Evolutionary conservation across 2,329 filamentous ascomycete species (phyloP), one percentile per base, ranked within the genome.

Genomic region (Epichloe aotearoae): DNA sequence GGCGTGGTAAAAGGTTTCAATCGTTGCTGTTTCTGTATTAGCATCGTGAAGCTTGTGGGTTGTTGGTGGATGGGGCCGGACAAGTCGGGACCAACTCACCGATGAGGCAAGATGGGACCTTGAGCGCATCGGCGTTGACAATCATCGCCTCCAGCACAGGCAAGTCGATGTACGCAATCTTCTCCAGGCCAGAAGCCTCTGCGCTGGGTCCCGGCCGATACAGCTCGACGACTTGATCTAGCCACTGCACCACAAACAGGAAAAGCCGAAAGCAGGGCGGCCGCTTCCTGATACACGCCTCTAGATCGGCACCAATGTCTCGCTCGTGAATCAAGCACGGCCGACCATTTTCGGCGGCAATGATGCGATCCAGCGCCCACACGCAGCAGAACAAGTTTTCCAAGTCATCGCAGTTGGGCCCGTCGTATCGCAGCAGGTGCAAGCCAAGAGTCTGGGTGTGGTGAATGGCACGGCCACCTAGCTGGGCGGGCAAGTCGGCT

Each of bases 1-100:
- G 3, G 79, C 77, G 56, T 83, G 79, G 57, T 84, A 84, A 15
- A 84, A 73, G 1, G 77, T 73, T 56, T 83, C 80, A 6, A 83
- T 70, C 0, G 80, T 82, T 7, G 73, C 78, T 80, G 38, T 5
- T 12, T 17, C 37, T 8, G 33, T 6, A 34, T 12, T 46, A 0
- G 44, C 20, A 26, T 4, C 4, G 30, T 30, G 7, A 30, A 30
- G 30, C 30, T 30, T 8, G 6, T 30, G 10, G 26, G 26, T 30
- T 4, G 26, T 30, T 10, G 7, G 11, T 8, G 10, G 33, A 17
- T 3, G 42, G 17, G 20, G 2, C 2, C 0, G 1, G 38, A 3
- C 15, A 23, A 23, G 30, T 15, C n/a, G 19, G 48, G 62, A 3
- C 30, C 30, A 6, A 49, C 69, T 54, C 54, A 79, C 75, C 74